Conservation (phyloP, 2,329 filamentous ascomycete genomes). For the Pseudogymnoascus sp. region DNA sequence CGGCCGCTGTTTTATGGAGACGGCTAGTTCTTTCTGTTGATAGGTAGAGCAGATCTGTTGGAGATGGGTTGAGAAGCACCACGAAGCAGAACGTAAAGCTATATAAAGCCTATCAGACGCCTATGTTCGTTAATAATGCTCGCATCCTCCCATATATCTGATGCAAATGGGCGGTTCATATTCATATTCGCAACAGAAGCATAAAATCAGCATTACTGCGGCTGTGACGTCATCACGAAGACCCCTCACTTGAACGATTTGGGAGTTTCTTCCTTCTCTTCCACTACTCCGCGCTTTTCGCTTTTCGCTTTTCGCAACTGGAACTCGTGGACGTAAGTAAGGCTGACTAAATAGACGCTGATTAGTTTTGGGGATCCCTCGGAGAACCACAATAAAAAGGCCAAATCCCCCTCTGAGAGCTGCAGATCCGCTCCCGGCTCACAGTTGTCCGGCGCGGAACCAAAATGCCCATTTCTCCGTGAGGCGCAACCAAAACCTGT, state of each 20-base stretch:
- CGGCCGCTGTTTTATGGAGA: conserved; percentile 3
- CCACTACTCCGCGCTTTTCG: neutral
- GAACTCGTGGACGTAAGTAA: neutral
- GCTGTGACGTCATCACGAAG: neutral
- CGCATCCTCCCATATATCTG: neutral
- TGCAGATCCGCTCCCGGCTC: neutral
- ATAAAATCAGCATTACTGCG: neutral
- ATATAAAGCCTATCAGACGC: neutral
- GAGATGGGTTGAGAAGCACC: neutral
- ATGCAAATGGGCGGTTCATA: neutral
- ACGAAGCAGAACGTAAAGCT: neutral
- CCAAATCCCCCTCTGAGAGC: neutral
- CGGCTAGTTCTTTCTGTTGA: neutral
- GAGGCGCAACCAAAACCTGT: neutral
- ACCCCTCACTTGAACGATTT: neutral
- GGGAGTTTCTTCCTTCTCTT: neutral
- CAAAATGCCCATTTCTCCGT: neutral
- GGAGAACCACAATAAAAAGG: neutral
- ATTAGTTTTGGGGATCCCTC: neutral
- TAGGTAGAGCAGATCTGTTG: neutral
- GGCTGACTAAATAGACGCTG: neutral
- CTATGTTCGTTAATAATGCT: neutral
- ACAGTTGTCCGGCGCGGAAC: neutral
- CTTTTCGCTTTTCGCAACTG: neutral
- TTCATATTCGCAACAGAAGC: neutral